Conservation (phyloP, 192 early-diverging fungal genomes). For the Coemansia sp. region DNA sequence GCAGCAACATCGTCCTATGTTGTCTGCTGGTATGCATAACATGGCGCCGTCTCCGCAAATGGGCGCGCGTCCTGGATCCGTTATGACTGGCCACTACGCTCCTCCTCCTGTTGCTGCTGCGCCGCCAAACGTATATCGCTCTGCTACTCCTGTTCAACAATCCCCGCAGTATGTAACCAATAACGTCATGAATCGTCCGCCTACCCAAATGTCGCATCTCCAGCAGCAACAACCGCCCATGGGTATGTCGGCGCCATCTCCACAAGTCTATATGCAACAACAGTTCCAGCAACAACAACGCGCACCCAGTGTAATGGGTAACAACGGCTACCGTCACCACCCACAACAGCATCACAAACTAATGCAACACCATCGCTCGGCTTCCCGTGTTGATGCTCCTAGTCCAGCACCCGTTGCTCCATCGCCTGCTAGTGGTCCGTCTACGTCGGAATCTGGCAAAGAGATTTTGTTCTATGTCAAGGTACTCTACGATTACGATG, state of each 20-base stretch:
- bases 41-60: background rate
- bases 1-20: background rate
- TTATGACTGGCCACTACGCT: background rate
- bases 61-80: background rate
- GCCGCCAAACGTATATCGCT: conserved; percentile 15
- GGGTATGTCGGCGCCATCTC: conserved; percentile 28
- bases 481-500: conserved; percentile 56
- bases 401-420: background rate
- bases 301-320: conserved; percentile 38
- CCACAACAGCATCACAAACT: too few relatives aligned
- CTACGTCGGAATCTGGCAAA: conserved; percentile 27
- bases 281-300: conserved; percentile 11
- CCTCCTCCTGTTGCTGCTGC: background rate
- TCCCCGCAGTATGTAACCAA: background rate
- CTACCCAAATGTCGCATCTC: background rate
- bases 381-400: conserved; percentile 11
- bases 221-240: background rate
- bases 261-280: conserved; percentile 11
- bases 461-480: conserved; percentile 54
- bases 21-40: background rate
- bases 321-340: background rate
- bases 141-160: conserved; percentile 13
- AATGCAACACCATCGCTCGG: conserved; percentile 11
- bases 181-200: background rate
- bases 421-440: background rate